Percentiles rank a stretch among this genome's conserved stretches.
Evolutionary conservation across 169 alveolate species (phyloP).

Genomic region (Eimeria sp.): DNA sequence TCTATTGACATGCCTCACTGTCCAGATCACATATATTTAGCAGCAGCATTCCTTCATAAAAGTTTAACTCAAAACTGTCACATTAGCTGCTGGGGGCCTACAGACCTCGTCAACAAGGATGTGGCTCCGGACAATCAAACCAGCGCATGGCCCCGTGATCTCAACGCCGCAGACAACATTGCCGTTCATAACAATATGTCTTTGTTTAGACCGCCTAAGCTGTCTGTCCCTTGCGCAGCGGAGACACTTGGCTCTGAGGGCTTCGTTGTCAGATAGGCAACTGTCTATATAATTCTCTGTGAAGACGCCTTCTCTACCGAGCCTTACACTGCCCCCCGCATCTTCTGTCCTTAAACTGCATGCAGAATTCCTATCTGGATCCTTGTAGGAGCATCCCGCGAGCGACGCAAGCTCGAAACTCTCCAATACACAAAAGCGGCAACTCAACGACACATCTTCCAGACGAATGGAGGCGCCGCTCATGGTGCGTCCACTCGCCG

Average conservation of each 20-base stretch:
- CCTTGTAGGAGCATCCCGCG: slow-evolving; percentile 30
- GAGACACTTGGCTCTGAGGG: not conserved
- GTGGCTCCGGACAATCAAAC: slow-evolving; percentile 56
- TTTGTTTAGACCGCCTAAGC: slow-evolving; percentile 8
- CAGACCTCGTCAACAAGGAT: slow-evolving; percentile 61
- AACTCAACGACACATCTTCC: slow-evolving; percentile 50
- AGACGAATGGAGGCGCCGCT: slow-evolving; percentile 27
- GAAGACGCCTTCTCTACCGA: not conserved
- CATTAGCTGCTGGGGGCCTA: not conserved
- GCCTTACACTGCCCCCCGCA: not conserved
- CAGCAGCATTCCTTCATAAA: not conserved
- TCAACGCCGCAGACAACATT: slow-evolving; percentile 65
- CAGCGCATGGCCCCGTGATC: slow-evolving; percentile 61
- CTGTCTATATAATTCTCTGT: not conserved
- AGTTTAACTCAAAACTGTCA: not conserved
- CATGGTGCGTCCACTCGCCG: slow-evolving; percentile 50
- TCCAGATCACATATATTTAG: not conserved
- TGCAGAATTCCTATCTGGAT: not conserved
- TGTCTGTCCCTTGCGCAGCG: slow-evolving; percentile 60
- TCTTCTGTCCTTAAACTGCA: not conserved
- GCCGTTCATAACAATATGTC: slow-evolving; percentile 33
- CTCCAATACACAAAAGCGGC: slow-evolving; percentile 42
- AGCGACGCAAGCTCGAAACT: slow-evolving; percentile 40
- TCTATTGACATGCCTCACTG: not conserved
- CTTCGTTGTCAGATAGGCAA: not conserved